Base-by-base conservation (phyloP, 2,329 filamentous ascomycete species). In the Tolypocladium endophyticum region DNA sequence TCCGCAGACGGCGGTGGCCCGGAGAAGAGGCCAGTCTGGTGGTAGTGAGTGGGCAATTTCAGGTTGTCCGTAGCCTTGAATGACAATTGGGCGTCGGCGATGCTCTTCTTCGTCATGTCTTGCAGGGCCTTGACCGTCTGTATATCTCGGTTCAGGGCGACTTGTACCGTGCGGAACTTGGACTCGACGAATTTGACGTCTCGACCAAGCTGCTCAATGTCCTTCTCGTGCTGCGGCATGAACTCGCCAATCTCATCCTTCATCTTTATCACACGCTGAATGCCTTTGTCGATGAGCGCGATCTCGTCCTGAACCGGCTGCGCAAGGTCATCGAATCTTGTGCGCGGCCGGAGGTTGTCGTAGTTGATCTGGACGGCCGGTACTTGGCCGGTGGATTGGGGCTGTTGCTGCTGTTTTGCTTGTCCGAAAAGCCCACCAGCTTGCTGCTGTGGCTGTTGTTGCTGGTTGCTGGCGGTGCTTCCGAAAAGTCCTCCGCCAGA, bases 321-420 rank as follows among this genome's bases (percentile, higher is more conserved):
- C 61, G 89, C 85, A 35, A 96, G 86, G 72, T 96, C 93, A 70
- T 92, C 90, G 77, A 94, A 97, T 62, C 94, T 90, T 4, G 92
- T 96, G 0, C 92, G 96, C 20, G 89, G 88, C 58, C 91, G 86
- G 61, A 97, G 79, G 69, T 89, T 90, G 66, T 84, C 84, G 58
- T 89, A 75, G 72, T 94, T 89, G 67, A 96, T 89, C 68, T 89
- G 87, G 23, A 91, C 88, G 23, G 88, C 90, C 0, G 87, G 86
- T 20, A 87, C 80, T 64, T 82, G 80, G 57, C 79, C 81, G 68
- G 62, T 77, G 12, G 76, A 73, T 57, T 70, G 71, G 12, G 64
- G 60, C 55, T 68, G 68, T 58, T 69, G 69, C 55, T 61, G 63
- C 57, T 62, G 65, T 53, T 62, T 57, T 28, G 64, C 47, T 50